Evolutionary conservation across 2,329 filamentous ascomycete species (phyloP).

Genomic region (Fusarium irregulare): DNA sequence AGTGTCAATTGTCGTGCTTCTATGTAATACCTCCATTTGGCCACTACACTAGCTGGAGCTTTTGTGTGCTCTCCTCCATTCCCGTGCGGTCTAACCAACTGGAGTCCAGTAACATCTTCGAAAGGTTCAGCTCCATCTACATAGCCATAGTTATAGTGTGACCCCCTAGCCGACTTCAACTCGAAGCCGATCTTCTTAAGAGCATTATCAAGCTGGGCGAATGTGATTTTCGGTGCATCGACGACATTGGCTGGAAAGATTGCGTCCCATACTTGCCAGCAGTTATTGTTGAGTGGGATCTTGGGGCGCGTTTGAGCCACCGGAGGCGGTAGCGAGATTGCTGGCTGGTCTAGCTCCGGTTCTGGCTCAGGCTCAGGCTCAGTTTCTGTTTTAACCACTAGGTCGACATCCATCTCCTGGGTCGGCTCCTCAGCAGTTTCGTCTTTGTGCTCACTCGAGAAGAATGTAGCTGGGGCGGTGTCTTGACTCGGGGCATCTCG

Average conservation of each 20-base stretch:
- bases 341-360: background rate
- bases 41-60: background rate
- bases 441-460: background rate
- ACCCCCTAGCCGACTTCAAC: background rate
- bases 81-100: background rate
- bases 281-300: conserved; percentile 30
- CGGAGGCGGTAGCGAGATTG: background rate
- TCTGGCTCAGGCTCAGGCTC: background rate
- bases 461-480: background rate
- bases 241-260: conserved; percentile 10
- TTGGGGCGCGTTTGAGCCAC: conserved; percentile 7
- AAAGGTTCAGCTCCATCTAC: background rate
- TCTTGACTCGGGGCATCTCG: background rate
- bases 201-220: background rate
- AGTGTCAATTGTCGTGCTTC: conserved; percentile 13
- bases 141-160: background rate
- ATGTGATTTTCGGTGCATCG: background rate
- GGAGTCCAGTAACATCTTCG: background rate
- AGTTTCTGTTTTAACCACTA: background rate
- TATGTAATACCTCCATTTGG: background rate
- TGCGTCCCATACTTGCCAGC: background rate
- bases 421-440: background rate
- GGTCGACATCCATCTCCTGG: background rate
- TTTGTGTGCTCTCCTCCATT: background rate
- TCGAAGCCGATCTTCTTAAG: background rate